A percentile compares a stretch with the other conserved stretches of the same genome.
These are phyloP conservation scores for Quercus rubra DNA, from an alignment of 306 rosid genomes.

Conservation along the genomic window DNA sequence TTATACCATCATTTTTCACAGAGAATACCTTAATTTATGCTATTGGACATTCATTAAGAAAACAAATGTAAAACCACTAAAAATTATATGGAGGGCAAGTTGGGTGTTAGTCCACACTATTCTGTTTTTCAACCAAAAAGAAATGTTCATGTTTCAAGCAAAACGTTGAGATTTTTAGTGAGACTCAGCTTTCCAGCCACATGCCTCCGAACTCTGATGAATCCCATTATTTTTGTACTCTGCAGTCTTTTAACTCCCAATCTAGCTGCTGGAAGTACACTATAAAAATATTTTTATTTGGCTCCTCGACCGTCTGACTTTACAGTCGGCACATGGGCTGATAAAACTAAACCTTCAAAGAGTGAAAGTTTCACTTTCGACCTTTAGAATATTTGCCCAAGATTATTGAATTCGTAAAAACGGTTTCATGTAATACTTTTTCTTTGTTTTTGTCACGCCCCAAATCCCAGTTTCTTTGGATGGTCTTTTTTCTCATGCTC, in stretches of 20 bases:
- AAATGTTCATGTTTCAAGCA: not conserved
- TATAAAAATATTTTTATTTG: not conserved
- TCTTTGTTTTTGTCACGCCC: no score
- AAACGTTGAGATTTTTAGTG: not conserved
- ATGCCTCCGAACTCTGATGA: not conserved
- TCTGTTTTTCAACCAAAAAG: not conserved
- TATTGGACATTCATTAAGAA: no score
- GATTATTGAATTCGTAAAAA: not conserved
- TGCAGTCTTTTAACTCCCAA: not conserved
- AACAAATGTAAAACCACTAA: not conserved
- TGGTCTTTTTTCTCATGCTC: no score
- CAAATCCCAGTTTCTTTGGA: no score
- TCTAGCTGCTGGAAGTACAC: not conserved
- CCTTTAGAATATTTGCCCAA: not conserved
- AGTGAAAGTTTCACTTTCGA: not conserved
- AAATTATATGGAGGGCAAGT: not conserved
- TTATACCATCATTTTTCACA: no score
- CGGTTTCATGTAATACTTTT: no score
- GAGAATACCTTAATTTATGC: no score
- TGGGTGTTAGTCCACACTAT: not conserved
- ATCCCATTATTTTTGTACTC: not conserved
- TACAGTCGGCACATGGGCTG: slow-evolving; percentile 23
- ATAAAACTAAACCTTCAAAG: not conserved
- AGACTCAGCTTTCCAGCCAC: not conserved
- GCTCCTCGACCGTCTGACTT: not conserved